These are phyloP conservation scores for Antitrichia curtipendula DNA, from an alignment of 225 moss, liverwort and hornwort genomes.

Conservation along the genomic window DNA sequence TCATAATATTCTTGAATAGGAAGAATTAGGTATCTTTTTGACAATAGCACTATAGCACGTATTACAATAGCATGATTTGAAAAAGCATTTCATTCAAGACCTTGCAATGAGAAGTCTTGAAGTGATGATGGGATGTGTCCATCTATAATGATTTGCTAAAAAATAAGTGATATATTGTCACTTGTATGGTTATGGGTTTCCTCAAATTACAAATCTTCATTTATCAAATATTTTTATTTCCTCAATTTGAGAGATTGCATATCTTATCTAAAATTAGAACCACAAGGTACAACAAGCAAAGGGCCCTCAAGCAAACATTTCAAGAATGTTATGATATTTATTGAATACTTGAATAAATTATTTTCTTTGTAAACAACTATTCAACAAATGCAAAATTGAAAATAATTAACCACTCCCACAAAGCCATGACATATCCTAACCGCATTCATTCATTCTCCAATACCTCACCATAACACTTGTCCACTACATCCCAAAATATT, in stretches of 20 bases:
- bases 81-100: not conserved
- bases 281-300: no score
- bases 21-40: not conserved
- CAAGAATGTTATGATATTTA: no score
- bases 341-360: not conserved
- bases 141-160: no score
- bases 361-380: not conserved
- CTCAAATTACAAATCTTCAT: rapidly evolving
- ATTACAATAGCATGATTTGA: not conserved
- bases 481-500: not conserved
- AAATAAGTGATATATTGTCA: no score
- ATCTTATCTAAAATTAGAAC: not conserved
- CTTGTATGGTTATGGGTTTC: no score
- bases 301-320: no score
- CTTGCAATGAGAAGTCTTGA: not conserved
- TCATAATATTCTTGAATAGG: not conserved
- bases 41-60: not conserved
- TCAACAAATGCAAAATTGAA: not conserved
- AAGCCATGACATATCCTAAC: not conserved
- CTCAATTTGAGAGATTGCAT: rapidly evolving
- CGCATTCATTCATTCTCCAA: rapidly evolving
- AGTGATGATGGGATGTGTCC: not conserved
- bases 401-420: not conserved
- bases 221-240: not conserved
- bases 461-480: not conserved